Base-by-base conservation (phyloP, 2,329 filamentous ascomycete genomes). In the Aspergillus calidoustus region DNA sequence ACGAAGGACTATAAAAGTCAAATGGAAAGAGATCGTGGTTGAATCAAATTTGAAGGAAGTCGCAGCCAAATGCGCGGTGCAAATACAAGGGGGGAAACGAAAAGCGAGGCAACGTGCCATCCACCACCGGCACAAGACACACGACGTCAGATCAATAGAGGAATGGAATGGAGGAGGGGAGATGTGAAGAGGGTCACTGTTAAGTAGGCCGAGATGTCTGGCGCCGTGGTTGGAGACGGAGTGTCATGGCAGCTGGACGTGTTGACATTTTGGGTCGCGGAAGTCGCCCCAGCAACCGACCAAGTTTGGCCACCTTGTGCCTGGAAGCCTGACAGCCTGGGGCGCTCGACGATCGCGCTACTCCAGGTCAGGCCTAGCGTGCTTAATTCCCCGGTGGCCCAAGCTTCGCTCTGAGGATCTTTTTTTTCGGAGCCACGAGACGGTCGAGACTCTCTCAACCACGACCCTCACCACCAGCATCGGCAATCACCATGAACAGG, bases 281-380 rank as follows among this genome's bases (percentile, higher is more conserved):
- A 63, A 74, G 74, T 76, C 63, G 66, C 72, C 71, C 72, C 69
- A 62, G 72, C 71, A 76, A 76, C 73, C 48, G 52, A 44, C 22
- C 41, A n/a, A 8, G 19, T 15, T 47, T 54, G 34, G 52, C 9
- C 19, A 47, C 47, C 57, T 22, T 60, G 25, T 61, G 65, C 63
- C 65, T 72, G 38, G 63, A 28, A 38, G 15, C 49, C 53, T 63
- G 59, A 59, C n/a, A 53, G 63, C 59, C 63, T 65, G 44, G 48
- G 43, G 49, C 38, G 30, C 22, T 41, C 43, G 44, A 48, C 62
- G 62, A 68, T 69, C 63, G 41, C 46, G 3, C 60, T 69, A 69
- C 55, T 22, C 67, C 51, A 13, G 1, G 2, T 19, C 9, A 0
- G 57, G 60, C 1, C 28, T 69, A 66, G 68, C 52, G 60, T 28